phyloP scores from a whole-genome alignment of 495 filamentous ascomycete species.

The Bacidia rubella region DNA sequence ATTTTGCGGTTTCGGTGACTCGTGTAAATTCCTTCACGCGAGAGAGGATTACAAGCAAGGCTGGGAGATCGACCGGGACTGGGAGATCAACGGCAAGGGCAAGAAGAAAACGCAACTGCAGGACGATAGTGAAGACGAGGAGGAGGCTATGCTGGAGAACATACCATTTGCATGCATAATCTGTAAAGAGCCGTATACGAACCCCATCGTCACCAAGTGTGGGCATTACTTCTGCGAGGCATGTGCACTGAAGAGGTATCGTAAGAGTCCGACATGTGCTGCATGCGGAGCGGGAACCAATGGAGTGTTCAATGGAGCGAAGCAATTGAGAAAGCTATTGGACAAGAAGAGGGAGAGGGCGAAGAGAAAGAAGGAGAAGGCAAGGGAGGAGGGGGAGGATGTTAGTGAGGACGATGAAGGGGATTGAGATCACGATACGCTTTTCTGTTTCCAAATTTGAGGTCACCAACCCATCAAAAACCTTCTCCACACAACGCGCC shows the following conservation, averaged over 20 bases:
- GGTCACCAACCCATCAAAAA: too few species aligned
- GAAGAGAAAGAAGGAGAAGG: conserved; percentile 52
- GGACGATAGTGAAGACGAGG: conserved; percentile 49
- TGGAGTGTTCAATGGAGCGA: conserved; percentile 83
- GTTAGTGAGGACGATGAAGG: conserved; percentile 46
- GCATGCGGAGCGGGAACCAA: conserved; percentile 73
- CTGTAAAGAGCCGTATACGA: conserved; percentile 67
- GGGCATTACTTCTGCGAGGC: conserved; percentile 91
- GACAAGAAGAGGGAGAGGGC: conserved; percentile 70
- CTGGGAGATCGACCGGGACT: conserved; percentile 89
- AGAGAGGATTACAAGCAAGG: conserved; percentile 84
- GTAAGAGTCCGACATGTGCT: conserved; percentile 69
- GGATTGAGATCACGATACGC: neutral
- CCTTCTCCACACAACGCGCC: too few species aligned
- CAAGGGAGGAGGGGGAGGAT: conserved; percentile 57
- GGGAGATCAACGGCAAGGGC: conserved; percentile 64
- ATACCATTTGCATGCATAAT: conserved; percentile 96
- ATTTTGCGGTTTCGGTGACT: conserved; percentile 61
- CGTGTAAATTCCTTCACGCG: conserved; percentile 52
- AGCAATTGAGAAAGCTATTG: conserved; percentile 64
- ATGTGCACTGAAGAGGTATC: conserved; percentile 75
- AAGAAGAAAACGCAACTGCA: conserved; percentile 43
- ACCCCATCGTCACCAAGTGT: conserved; percentile 78
- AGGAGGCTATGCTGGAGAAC: conserved; percentile 65
- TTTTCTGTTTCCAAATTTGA: too few species aligned